These are phyloP conservation scores for Sclerotinia borealis DNA, from an alignment of 2,329 filamentous ascomycete species.

Conservation along the genomic window DNA sequence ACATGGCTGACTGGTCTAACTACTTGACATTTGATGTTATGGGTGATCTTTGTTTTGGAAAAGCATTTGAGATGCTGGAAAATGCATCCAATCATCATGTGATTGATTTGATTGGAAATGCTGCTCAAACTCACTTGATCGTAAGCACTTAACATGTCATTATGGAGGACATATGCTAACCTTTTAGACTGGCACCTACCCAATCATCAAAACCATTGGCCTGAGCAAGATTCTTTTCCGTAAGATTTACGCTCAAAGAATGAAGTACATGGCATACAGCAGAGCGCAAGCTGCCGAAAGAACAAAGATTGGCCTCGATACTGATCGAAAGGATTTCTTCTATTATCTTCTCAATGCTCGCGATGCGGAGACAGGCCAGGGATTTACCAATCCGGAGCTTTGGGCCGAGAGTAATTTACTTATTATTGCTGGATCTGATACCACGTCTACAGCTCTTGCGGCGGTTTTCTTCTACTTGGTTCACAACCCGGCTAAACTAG, in stretches of 20 bases:
- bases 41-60: conserved; percentile 45
- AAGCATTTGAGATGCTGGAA: conserved; percentile 45
- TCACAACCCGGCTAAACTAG: conserved; percentile 30
- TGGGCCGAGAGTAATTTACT: conserved; percentile 24
- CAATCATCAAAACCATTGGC: conserved; percentile 57
- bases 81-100: conserved; percentile 56
- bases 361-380: conserved; percentile 60
- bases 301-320: conserved; percentile 55
- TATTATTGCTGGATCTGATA: conserved; percentile 35
- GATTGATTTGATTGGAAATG: conserved; percentile 59
- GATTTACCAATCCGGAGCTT: conserved; percentile 33
- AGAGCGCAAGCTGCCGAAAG: conserved; percentile 60
- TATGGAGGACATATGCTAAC: not conserved
- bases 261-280: conserved; percentile 66
- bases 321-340: conserved; percentile 63
- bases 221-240: conserved; percentile 64
- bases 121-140: conserved; percentile 62
- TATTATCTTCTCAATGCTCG: conserved; percentile 66
- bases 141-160: conserved; percentile 34
- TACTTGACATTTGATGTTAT: conserved; percentile 45
- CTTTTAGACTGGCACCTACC: conserved; percentile 54
- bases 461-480: conserved; percentile 36
- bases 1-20: conserved; percentile 47
- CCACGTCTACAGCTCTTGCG: conserved; percentile 36
- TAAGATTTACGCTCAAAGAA: conserved; percentile 58